phyloP scores from a whole-genome alignment of 2,329 filamentous ascomycete species.

The Sphaerulina musiva region DNA sequence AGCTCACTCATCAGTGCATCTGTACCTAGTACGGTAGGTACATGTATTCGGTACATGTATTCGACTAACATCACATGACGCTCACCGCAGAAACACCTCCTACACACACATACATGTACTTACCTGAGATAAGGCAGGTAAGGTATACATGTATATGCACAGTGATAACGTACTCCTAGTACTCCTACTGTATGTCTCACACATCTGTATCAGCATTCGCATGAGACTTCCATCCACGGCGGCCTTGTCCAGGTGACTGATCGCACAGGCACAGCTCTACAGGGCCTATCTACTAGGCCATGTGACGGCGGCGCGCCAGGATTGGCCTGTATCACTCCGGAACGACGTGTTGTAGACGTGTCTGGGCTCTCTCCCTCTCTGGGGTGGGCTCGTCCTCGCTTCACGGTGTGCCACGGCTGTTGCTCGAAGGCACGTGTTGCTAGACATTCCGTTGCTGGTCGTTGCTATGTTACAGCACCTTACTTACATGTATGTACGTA shows the following conservation, averaged over 20 bases:
- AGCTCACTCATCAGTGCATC: no score
- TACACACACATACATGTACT: not conserved
- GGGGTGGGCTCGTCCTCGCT: not conserved
- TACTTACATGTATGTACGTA: not conserved
- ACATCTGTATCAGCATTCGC: no score
- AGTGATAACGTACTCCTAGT: no score
- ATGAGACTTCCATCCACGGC: not conserved
- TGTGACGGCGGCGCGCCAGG: not conserved
- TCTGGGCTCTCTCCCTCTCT: not conserved
- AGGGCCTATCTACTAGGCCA: no score
- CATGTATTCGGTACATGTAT: no score
- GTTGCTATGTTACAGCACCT: not conserved
- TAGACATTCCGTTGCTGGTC: not conserved
- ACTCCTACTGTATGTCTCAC: no score
- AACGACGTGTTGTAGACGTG: slow-evolving; percentile 6
- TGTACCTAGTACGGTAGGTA: no score
- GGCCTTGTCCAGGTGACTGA: not conserved
- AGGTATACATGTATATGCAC: no score
- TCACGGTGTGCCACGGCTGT: not conserved
- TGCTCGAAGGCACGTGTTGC: not conserved
- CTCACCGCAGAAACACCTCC: not conserved
- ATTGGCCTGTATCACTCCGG: not conserved
- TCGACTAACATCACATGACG: not conserved
- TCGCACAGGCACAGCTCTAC: not conserved
- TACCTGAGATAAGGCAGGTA: not conserved